phyloP scores from a whole-genome alignment of 345 rosid species.

The Acer campestre region DNA sequence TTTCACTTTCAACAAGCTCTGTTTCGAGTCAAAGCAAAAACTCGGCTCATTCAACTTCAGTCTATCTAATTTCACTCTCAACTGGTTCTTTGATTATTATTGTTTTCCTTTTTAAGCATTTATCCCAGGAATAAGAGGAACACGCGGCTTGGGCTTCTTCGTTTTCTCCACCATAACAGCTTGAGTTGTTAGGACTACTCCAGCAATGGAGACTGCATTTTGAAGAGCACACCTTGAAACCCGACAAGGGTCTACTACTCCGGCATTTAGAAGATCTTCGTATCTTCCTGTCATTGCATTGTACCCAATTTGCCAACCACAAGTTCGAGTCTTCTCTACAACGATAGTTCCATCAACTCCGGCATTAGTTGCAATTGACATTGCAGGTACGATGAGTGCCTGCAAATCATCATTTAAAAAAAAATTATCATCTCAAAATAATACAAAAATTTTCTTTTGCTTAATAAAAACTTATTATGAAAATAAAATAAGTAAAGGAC shows the following conservation, averaged over 20 bases:
- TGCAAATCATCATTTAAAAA: slow-evolving; percentile 25
- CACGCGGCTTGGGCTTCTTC: slow-evolving; percentile 57
- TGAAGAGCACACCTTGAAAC: slow-evolving; percentile 83
- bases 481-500: neutral
- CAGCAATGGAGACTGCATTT: slow-evolving; percentile 82
- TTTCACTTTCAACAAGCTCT: neutral
- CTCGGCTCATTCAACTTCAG: neutral
- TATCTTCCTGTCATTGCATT: slow-evolving; percentile 74
- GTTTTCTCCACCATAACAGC: slow-evolving; percentile 77
- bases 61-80: neutral
- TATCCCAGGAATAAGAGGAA: slow-evolving; percentile 80
- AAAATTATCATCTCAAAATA: neutral
- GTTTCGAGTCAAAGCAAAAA: neutral
- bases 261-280: slow-evolving; percentile 73
- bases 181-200: slow-evolving; percentile 74
- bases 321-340: slow-evolving; percentile 63
- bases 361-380: slow-evolving; percentile 75
- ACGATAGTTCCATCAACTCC: slow-evolving; percentile 78
- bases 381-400: slow-evolving; percentile 83
- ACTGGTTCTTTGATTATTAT: neutral
- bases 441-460: neutral
- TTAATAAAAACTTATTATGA: neutral
- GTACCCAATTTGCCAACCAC: slow-evolving; percentile 72
- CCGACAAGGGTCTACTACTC: slow-evolving; percentile 75
- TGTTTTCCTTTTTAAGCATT: slow-evolving; percentile 32